Evolutionary conservation across 305 asterid species (phyloP), one percentile per base, ranked within the genome.

Genomic region (Plantago coronopus): DNA sequence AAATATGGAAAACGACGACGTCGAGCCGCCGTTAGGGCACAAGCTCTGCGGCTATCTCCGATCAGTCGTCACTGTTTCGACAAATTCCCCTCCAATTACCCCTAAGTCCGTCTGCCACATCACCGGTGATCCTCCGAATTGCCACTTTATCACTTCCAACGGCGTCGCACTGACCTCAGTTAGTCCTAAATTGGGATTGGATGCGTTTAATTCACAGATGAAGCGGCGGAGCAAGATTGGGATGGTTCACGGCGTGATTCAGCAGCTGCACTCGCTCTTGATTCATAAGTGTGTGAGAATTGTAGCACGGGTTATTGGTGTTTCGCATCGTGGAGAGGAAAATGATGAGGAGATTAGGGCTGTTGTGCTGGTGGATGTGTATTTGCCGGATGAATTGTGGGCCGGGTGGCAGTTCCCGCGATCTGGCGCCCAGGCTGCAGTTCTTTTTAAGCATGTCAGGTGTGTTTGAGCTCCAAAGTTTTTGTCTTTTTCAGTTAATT

Each of bases 381-480:
- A 86, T 83, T 78, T 93, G 76, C 97, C 97, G 27, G 60, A 68
- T 8, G 82, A 77, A 6, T 54, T 78, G 77, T 89, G 94, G 96
- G 73, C 80, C 11, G 96, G 91, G 21, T 93, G 97, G 96, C 95
- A 89, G 81, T 93, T 93, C 71, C 95, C 97, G 44, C 74, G 69
- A 69, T 82, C 82, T 34, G 70, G 74, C 9, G 44, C 85, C 47
- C 64, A 59, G n/a, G 95, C 96, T 7, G 90, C 94, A 5, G 83
- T 91, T n/a, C 79, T 93, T 48, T 79, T 83, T 63, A 89, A 84
- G 55, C 99, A 93, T 73, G 51, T 86, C 67, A 85, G 97, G 98
- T 89, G 67, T 18, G 64, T 38, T 16, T 27, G 27, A 38, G 44
- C 20, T 31, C 14, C 18, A 7, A 27, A 43, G 49, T 45, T 16